These are phyloP conservation scores for Physcia stellaris DNA, from an alignment of 495 filamentous ascomycete species.

Conservation along the genomic window DNA sequence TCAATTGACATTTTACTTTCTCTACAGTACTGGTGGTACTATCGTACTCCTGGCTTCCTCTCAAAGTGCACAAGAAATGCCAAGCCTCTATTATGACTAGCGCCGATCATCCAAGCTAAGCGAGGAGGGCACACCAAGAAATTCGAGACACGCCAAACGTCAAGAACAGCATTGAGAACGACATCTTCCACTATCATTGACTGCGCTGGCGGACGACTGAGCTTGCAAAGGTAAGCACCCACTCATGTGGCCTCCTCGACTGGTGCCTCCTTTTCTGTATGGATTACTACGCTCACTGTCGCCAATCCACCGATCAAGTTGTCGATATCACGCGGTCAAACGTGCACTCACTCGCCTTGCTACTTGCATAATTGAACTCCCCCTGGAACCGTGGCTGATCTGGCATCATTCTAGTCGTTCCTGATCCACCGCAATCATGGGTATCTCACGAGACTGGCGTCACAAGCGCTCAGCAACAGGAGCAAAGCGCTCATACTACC, in stretches of 20 bases:
- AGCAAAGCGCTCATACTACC: slow-evolving; percentile 90
- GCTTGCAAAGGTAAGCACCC: slow-evolving; percentile 7
- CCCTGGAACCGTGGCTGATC: not conserved
- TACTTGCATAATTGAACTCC: not conserved
- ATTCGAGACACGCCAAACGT: not conserved
- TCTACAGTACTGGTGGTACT: no score
- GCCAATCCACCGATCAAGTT: not conserved
- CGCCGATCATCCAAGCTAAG: no score
- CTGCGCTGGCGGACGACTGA: slow-evolving; percentile 12
- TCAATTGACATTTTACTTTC: no score
- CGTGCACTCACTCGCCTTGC: not conserved
- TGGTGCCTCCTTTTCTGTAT: no score
- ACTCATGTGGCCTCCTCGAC: no score
- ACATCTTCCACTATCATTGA: slow-evolving; percentile 2
- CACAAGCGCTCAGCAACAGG: slow-evolving; percentile 97
- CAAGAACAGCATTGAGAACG: not conserved
- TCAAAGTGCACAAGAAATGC: no score
- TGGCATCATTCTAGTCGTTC: slow-evolving; percentile 27
- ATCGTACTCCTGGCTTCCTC: no score
- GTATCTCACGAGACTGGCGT: slow-evolving; percentile 98
- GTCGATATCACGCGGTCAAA: not conserved
- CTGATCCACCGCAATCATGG: slow-evolving; percentile 67
- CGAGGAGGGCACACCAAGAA: slow-evolving; percentile 1
- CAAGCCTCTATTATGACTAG: no score
- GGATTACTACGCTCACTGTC: not conserved